These are phyloP conservation scores for Candida peoriensis DNA, from an alignment of 805 yeast genomes.

Conservation along the genomic window DNA sequence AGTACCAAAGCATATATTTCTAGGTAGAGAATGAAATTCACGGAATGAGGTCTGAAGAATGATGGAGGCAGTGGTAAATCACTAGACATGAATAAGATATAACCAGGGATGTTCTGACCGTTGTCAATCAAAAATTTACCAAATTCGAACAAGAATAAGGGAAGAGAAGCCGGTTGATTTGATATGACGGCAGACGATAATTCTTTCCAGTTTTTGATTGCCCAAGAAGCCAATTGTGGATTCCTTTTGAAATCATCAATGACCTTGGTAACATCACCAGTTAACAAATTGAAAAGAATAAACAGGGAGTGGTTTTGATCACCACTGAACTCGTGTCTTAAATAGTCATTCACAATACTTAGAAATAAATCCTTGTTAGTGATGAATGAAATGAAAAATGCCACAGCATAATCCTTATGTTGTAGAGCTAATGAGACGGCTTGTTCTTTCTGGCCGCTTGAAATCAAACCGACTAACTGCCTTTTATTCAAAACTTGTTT, in stretches of 20 bases:
- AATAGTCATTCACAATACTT: conserved; percentile 52
- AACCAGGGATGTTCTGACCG: conserved; percentile 33
- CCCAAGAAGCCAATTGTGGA: conserved; percentile 40
- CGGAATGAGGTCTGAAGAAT: conserved; percentile 8
- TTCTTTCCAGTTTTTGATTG: conserved; percentile 46
- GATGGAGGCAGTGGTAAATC: conserved; percentile 37
- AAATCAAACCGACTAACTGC: conserved; percentile 50
- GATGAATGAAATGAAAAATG: conserved; percentile 64
- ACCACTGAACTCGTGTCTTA: conserved; percentile 40
- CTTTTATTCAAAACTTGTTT: conserved; percentile 24
- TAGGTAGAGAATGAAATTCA: conserved; percentile 26
- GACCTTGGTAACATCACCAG: conserved; percentile 54
- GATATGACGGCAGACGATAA: conserved; percentile 36
- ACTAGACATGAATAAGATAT: conserved; percentile 41
- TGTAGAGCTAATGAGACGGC: conserved; percentile 63
- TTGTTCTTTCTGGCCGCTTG: conserved; percentile 60
- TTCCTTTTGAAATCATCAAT: conserved; percentile 43
- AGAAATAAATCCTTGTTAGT: conserved; percentile 59
- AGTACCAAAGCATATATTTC: conserved; percentile 21
- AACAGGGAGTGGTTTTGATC: conserved; percentile 43
- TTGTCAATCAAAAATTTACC: conserved; percentile 40
- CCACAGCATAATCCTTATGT: conserved; percentile 70
- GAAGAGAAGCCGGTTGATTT: conserved; percentile 28
- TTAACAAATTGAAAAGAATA: conserved; percentile 53
- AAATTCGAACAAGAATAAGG: conserved; percentile 44